These are phyloP conservation scores for Lobosporangium transversale DNA, from an alignment of 192 early-diverging fungal genomes.

Conservation along the genomic window DNA sequence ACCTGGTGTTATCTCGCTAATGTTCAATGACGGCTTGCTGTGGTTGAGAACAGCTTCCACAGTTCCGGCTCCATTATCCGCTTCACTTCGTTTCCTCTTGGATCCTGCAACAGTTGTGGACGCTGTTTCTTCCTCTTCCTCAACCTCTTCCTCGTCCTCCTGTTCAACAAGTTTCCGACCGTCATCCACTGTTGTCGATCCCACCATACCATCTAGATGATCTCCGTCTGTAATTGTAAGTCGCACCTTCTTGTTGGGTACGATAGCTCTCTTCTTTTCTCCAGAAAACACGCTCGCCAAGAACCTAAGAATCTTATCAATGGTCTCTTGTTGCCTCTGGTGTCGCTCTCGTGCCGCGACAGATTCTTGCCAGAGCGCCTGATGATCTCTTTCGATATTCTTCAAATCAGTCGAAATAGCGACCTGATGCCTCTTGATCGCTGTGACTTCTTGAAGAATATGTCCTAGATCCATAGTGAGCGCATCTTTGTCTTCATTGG, in stretches of 20 bases:
- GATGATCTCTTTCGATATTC: slow-evolving; percentile 89
- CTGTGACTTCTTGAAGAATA: slow-evolving; percentile 82
- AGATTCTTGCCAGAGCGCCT: slow-evolving; percentile 89
- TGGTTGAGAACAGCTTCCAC: background rate
- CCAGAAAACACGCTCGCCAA: slow-evolving; percentile 84
- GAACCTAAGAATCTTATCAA: slow-evolving; percentile 94
- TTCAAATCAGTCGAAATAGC: slow-evolving; percentile 88
- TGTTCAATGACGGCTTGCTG: slow-evolving; percentile 12
- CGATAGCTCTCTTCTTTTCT: slow-evolving; percentile 61
- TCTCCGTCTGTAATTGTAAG: slow-evolving; percentile 49
- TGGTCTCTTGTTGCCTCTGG: slow-evolving; percentile 87
- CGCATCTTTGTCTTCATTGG: slow-evolving; percentile 54
- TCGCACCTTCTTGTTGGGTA: slow-evolving; percentile 57
- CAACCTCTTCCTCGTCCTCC: slow-evolving; percentile 19
- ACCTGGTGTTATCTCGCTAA: slow-evolving; percentile 35
- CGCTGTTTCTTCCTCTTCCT: slow-evolving; percentile 11
- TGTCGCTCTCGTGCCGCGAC: slow-evolving; percentile 77
- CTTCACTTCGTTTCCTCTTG: slow-evolving; percentile 24
- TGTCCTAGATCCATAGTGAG: slow-evolving; percentile 59
- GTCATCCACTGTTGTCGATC: slow-evolving; percentile 1
- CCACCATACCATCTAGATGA: background rate
- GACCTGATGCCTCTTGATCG: slow-evolving; percentile 89
- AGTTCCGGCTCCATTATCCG: background rate
- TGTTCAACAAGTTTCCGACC: slow-evolving; percentile 10
- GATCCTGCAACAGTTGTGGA: background rate